These are phyloP conservation scores for Verruconis gallopava DNA, from an alignment of 2,329 filamentous ascomycete species.

Conservation along the genomic window DNA sequence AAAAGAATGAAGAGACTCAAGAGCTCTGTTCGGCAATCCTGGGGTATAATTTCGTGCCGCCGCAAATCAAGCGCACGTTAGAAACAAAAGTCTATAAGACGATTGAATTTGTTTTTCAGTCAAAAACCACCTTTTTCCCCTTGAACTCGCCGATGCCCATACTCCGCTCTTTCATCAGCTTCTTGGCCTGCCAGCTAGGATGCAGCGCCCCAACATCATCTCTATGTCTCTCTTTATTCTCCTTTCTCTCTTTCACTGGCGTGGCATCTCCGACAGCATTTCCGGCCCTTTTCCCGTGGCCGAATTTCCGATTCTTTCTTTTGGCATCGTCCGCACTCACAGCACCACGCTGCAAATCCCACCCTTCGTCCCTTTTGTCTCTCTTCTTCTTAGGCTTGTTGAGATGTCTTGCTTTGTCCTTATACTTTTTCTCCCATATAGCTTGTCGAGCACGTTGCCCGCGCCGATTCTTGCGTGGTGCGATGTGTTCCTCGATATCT, in stretches of 20 bases:
- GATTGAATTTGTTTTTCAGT: too few relatives aligned
- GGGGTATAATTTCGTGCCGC: too few relatives aligned
- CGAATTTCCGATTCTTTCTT: neutral
- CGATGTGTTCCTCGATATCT: conserved; percentile 35
- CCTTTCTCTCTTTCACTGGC: neutral
- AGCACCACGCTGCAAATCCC: conserved; percentile 47
- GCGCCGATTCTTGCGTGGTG: conserved; percentile 56
- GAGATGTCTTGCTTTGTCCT: conserved; percentile 55
- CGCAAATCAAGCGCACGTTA: too few relatives aligned
- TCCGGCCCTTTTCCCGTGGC: neutral
- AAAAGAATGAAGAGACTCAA: too few relatives aligned
- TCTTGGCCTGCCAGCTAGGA: conserved; percentile 53
- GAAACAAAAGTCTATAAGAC: too few relatives aligned
- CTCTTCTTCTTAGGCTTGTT: conserved; percentile 23
- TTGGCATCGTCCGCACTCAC: conserved; percentile 15
- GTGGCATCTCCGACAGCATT: conserved; percentile 1
- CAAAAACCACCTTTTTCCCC: conserved; percentile 51
- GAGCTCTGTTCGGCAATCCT: too few relatives aligned
- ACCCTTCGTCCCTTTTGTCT: conserved; percentile 36
- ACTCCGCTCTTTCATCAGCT: conserved; percentile 44
- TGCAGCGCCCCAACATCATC: conserved; percentile 44
- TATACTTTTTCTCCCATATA: conserved; percentile 72
- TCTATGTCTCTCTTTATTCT: conserved; percentile 14
- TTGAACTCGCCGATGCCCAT: conserved; percentile 33
- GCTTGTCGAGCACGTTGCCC: conserved; percentile 67